Evolutionary conservation across 495 filamentous ascomycete genomes (phyloP).

Genomic region (Penicillium nucicola): DNA sequence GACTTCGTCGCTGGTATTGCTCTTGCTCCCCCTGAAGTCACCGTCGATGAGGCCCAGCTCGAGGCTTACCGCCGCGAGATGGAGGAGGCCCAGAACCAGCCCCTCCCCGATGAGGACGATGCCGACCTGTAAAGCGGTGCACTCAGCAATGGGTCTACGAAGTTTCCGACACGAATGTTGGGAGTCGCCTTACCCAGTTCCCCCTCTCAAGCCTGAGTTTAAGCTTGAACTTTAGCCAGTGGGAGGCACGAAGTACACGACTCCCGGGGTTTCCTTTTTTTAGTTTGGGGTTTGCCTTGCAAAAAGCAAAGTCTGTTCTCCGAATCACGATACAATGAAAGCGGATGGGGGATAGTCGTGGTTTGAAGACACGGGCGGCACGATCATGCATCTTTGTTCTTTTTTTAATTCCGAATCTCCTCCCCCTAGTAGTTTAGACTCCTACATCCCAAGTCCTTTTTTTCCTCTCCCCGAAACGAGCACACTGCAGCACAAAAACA

Average conservation of each 20-base stretch:
- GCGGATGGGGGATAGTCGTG: conserved; percentile 34
- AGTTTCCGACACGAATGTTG: conserved; percentile 12
- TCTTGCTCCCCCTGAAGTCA: conserved; percentile 87
- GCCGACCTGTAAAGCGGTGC: conserved; percentile 58
- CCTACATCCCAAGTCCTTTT: conserved; percentile 35
- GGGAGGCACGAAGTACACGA: conserved; percentile 1
- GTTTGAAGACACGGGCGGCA: conserved; percentile 36
- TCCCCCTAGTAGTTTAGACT: conserved; percentile 45
- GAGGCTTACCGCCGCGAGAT: conserved; percentile 85
- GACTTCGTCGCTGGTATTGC: conserved; percentile 97
- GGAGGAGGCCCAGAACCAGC: conserved; percentile 72
- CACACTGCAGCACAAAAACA: conserved; percentile 19
- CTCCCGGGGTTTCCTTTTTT: conserved; percentile 7
- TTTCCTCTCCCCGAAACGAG: conserved; percentile 15
- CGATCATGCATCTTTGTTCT: conserved; percentile 39
- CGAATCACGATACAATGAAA: conserved; percentile 46
- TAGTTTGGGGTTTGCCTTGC: conserved; percentile 15
- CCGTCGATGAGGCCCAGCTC: conserved; percentile 79
- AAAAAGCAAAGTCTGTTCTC: conserved; percentile 20
- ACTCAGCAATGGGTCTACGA: conserved; percentile 10
- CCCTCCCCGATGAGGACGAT: conserved; percentile 95
- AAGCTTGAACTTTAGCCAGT: background rate
- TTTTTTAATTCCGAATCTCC: conserved; percentile 23
- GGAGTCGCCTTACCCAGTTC: conserved; percentile 5
- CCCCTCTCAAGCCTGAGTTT: background rate